Conservation (phyloP, 345 rosid species). For the Populus pruinosa region DNA sequence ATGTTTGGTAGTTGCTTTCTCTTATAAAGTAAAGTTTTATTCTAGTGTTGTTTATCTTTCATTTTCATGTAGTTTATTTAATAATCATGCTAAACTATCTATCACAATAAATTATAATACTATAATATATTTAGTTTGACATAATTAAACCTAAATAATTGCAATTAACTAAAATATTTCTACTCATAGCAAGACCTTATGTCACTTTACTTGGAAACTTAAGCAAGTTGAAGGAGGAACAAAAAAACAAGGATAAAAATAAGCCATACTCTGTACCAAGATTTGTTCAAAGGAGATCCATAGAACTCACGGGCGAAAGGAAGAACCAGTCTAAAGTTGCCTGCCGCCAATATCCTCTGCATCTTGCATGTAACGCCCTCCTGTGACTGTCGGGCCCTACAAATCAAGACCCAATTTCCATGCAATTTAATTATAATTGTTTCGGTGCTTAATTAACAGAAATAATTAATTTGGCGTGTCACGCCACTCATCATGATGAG, state of each 20-base stretch:
- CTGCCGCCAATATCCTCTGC: neutral
- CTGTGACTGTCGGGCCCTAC: neutral
- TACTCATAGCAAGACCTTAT: neutral
- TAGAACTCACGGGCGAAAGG: neutral
- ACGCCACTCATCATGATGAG: neutral
- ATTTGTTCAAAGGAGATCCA: neutral
- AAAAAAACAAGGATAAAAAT: neutral
- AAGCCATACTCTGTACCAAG: neutral
- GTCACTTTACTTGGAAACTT: constrained; percentile 9
- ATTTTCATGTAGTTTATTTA: no score
- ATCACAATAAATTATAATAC: no score
- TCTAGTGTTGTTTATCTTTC: no score
- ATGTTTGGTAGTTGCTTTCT: no score
- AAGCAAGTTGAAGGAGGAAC: neutral
- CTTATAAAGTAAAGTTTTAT: no score
- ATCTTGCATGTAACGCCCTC: neutral
- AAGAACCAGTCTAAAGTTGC: neutral
- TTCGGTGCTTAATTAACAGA: neutral
- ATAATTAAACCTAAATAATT: no score
- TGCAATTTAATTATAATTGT: neutral
- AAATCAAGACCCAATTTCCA: neutral
- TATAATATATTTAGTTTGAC: no score
- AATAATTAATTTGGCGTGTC: neutral
- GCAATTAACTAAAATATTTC: no score
- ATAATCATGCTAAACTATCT: no score